These are phyloP conservation scores for Stagonosporopsis chrysanthemi DNA, from an alignment of 2,329 filamentous ascomycete genomes.

Conservation along the genomic window DNA sequence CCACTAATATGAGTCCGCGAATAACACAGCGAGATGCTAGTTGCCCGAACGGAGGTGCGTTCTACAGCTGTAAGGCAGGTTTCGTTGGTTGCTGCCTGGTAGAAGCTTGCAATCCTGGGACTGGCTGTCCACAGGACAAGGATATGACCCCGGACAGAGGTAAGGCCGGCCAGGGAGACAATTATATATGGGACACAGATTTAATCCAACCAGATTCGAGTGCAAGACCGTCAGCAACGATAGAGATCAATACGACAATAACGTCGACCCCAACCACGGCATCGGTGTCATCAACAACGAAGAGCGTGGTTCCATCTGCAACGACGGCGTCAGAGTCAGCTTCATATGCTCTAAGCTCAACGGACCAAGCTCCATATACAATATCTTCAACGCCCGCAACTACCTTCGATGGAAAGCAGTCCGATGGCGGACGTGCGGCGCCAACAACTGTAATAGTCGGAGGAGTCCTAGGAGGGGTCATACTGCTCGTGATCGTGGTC, in stretches of 20 bases:
- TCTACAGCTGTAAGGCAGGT: conserved; percentile 29
- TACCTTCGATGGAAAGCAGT: background rate
- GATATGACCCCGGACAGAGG: conserved; percentile 27
- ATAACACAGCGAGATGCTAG: conserved; percentile 13
- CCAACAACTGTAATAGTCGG: conserved; percentile 34
- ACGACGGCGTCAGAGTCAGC: background rate
- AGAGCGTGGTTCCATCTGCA: background rate
- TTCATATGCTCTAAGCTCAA: background rate
- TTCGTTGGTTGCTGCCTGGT: conserved; percentile 38
- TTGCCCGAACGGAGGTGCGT: conserved; percentile 29
- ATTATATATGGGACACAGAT: too few species aligned
- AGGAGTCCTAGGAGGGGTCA: conserved; percentile 30
- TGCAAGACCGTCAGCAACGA: background rate
- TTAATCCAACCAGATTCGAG: background rate
- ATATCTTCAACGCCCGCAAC: conserved; percentile 2
- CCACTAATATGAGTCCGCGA: conserved; percentile 19
- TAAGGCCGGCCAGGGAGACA: conserved; percentile 15
- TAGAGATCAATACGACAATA: background rate
- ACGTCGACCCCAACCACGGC: background rate
- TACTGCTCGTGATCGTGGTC: conserved; percentile 17
- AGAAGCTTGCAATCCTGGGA: conserved; percentile 30
- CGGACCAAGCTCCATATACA: conserved; percentile 1
- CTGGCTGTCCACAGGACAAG: conserved; percentile 31
- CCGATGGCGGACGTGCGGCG: background rate
- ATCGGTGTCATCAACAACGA: background rate